Percentiles rank a stretch among this genome's conserved stretches.
These are phyloP conservation scores for Lachnellula arida DNA, from an alignment of 2,329 filamentous ascomycete species.

Conservation along the genomic window DNA sequence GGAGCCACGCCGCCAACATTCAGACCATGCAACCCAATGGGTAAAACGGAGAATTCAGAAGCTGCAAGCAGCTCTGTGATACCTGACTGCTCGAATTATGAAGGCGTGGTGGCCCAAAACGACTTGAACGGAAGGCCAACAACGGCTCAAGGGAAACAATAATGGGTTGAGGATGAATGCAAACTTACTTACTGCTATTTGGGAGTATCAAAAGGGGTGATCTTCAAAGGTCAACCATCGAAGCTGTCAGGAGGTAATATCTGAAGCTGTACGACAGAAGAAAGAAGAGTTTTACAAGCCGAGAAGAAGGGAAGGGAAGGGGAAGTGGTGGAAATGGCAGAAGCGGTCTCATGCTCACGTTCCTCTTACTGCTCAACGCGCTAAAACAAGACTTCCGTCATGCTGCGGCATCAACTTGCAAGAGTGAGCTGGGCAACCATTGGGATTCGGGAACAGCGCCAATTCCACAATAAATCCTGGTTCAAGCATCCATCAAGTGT, in stretches of 20 bases:
- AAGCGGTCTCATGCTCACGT: not conserved
- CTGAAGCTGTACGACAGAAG: slow-evolving; percentile 8
- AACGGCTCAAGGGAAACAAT: not conserved
- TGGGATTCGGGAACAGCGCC: not conserved
- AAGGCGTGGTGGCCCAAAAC: slow-evolving; percentile 6
- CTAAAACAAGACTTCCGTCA: not conserved
- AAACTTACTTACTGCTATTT: slow-evolving; percentile 9
- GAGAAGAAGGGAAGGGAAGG: not conserved
- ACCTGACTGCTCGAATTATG: slow-evolving; percentile 7
- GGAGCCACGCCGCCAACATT: slow-evolving; percentile 9
- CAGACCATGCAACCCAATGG: slow-evolving; percentile 12
- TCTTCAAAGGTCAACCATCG: slow-evolving; percentile 24
- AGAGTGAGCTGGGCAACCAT: not conserved
- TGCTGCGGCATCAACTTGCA: not conserved
- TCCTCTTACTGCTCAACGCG: not conserved
- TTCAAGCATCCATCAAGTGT: not conserved
- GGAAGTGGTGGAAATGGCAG: not conserved
- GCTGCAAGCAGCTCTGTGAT: slow-evolving; percentile 6
- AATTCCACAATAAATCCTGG: not conserved
- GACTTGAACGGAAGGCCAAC: not conserved
- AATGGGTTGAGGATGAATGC: slow-evolving; percentile 3
- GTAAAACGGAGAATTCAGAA: not conserved
- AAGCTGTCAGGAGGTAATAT: slow-evolving; percentile 4
- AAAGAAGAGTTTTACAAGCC: not conserved
- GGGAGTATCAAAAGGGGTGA: not conserved